Percentiles rank a stretch among this genome's conserved stretches.
Conservation (phyloP, 1,284 basidiomycete genomes). For the Fereydounia khargensis region DNA sequence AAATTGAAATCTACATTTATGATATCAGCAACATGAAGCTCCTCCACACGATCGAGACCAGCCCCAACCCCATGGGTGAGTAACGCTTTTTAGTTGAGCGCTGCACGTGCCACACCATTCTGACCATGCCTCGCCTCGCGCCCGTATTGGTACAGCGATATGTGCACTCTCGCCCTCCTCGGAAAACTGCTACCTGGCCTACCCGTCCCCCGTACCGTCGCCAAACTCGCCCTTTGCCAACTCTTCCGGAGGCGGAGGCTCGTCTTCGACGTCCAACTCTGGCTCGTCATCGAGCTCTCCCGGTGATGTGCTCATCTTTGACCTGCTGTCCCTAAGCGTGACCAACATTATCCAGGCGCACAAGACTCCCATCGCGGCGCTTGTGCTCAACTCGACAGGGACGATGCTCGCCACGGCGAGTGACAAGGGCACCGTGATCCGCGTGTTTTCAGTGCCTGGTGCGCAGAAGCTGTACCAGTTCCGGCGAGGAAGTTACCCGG, state of each 20-base stretch:
- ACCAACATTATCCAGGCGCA: constrained; percentile 96
- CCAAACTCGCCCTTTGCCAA: constrained; percentile 64
- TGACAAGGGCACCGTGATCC: constrained; percentile 94
- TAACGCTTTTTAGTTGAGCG: too few relatives aligned
- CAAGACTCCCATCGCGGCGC: constrained; percentile 84
- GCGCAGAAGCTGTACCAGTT: constrained; percentile 95
- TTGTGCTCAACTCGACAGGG: constrained; percentile 82
- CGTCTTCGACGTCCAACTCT: constrained; percentile 36
- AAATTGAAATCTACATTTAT: constrained; percentile 96
- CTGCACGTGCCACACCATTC: too few relatives aligned
- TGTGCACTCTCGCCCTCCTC: constrained; percentile 91
- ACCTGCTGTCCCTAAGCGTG: constrained; percentile 82
- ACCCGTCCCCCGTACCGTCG: constrained; percentile 88
- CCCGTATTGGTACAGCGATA: constrained; percentile 67
- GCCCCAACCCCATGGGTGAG: constrained; percentile 85
- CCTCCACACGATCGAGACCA: constrained; percentile 94
- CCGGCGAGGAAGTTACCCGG: constrained; percentile 79
- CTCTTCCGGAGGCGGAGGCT: constrained; percentile 46
- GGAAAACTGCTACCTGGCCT: constrained; percentile 92
- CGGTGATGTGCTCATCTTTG: constrained; percentile 65
- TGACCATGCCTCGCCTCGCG: not conserved
- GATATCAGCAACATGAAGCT: constrained; percentile 98
- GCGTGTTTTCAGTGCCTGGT: constrained; percentile 86
- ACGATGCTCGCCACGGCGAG: constrained; percentile 89
- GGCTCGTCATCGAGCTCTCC: constrained; percentile 60